phyloP scores from a whole-genome alignment of 768 basidiomycete genomes.

The Cystoderma amianthinum region DNA sequence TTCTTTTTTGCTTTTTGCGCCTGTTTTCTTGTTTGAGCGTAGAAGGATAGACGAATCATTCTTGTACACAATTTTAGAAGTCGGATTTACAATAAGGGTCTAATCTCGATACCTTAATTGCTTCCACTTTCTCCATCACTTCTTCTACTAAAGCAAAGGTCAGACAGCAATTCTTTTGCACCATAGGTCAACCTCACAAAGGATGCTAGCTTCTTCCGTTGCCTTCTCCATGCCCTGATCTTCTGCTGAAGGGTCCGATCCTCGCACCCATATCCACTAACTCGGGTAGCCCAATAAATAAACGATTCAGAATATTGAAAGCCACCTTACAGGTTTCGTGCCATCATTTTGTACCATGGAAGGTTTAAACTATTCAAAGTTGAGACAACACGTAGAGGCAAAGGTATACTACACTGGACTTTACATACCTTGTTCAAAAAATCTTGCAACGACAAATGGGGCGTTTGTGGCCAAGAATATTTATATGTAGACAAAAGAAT shows the following conservation, averaged over 20 bases:
- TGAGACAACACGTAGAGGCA: not conserved
- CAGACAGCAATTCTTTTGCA: not conserved
- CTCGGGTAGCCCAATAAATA: not conserved
- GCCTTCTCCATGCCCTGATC: slow-evolving; percentile 23
- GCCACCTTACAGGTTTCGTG: slow-evolving; percentile 53
- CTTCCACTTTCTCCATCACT: slow-evolving; percentile 48
- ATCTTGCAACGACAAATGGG: slow-evolving; percentile 35
- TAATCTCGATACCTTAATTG: slow-evolving; percentile 41
- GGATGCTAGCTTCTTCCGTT: slow-evolving; percentile 32
- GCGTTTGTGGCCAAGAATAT: slow-evolving; percentile 45
- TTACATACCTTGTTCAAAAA: slow-evolving; percentile 47
- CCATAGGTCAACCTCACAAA: too few species aligned
- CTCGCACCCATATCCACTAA: slow-evolving; percentile 65
- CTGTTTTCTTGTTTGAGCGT: slow-evolving; percentile 67
- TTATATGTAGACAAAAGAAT: slow-evolving; percentile 28
- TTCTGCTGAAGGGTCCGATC: slow-evolving; percentile 14
- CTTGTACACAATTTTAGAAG: slow-evolving; percentile 19
- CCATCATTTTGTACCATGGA: slow-evolving; percentile 78
- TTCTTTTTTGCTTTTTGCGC: slow-evolving; percentile 70
- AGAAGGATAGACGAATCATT: slow-evolving; percentile 60
- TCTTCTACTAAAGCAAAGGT: slow-evolving; percentile 43
- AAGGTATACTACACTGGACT: slow-evolving; percentile 3
- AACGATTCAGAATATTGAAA: not conserved
- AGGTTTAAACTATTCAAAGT: slow-evolving; percentile 48
- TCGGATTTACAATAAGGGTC: not conserved